Conservation (phyloP, 2,329 filamentous ascomycete genomes). For the Aspergillus sp. region DNA sequence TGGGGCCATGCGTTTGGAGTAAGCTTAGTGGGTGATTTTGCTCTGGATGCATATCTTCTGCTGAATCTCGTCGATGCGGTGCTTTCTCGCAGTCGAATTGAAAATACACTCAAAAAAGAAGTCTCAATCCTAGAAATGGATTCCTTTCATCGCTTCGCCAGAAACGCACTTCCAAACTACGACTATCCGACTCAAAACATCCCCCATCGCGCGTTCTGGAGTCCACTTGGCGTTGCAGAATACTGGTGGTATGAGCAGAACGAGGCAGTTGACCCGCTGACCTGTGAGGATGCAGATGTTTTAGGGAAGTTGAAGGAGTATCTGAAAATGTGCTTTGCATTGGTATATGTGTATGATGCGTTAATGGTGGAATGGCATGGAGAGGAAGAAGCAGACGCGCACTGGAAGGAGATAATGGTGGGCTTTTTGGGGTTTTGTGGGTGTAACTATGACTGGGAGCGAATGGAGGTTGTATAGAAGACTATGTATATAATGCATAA, state of each 20-base stretch:
- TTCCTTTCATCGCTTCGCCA: background rate
- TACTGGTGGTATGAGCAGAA: background rate
- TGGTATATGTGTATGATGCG: slow-evolving; percentile 3
- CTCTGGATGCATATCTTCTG: slow-evolving; percentile 1
- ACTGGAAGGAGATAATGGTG: background rate
- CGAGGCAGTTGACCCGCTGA: background rate
- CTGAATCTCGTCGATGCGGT: slow-evolving; percentile 1
- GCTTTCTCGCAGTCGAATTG: background rate
- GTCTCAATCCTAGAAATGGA: slow-evolving; percentile 1
- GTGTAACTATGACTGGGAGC: background rate
- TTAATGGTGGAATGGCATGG: background rate
- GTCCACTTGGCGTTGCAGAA: background rate
- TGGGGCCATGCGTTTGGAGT: slow-evolving; percentile 3
- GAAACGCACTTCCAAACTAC: background rate
- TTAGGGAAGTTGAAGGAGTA: background rate
- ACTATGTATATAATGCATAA: too few species aligned
- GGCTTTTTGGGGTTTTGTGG: background rate
- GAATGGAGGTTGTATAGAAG: background rate
- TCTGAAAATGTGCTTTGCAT: slow-evolving; percentile 1
- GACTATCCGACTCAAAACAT: slow-evolving; percentile 2
- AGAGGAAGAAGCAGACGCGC: background rate
- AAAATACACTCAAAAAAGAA: background rate
- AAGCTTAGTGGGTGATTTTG: background rate
- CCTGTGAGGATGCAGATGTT: background rate
- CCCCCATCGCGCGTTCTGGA: slow-evolving; percentile 1